Conservation (phyloP, 2,329 filamentous ascomycete genomes). For the Metarhizium album region DNA sequence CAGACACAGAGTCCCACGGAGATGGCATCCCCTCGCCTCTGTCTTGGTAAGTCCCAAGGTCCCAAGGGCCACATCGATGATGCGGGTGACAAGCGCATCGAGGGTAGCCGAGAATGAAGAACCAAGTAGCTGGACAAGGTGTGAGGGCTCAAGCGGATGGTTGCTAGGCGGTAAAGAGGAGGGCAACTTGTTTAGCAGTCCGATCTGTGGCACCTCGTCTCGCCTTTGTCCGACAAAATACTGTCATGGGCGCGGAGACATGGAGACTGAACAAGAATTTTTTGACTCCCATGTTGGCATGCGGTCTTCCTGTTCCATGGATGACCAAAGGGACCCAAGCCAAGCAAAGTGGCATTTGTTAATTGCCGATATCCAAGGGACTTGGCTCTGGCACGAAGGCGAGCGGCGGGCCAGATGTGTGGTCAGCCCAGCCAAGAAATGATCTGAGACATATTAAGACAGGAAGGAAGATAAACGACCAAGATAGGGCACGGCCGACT, state of each 20-base stretch:
- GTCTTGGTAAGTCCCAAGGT: background rate
- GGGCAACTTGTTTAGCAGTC: conserved; percentile 11
- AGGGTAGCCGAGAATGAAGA: conserved; percentile 3
- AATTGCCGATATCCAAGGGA: conserved; percentile 5
- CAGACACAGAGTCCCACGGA: background rate
- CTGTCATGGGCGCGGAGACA: conserved; percentile 3
- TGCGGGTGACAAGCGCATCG: conserved; percentile 3
- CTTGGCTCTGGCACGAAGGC: conserved; percentile 8
- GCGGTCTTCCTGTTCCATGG: background rate
- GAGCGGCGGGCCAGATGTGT: conserved; percentile 4
- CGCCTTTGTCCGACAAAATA: conserved; percentile 20
- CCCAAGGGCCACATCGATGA: conserved; percentile 5
- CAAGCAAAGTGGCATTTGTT: conserved; percentile 2
- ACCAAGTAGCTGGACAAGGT: conserved; percentile 4
- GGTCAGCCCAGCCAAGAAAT: conserved; percentile 11
- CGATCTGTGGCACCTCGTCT: conserved; percentile 32
- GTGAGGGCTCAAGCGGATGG: conserved; percentile 4
- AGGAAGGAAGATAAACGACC: conserved; percentile 8
- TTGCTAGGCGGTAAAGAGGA: conserved; percentile 19
- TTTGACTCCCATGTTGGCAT: conserved; percentile 1
- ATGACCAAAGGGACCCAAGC: no score
- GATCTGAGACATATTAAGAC: conserved; percentile 16
- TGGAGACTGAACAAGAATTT: conserved; percentile 8
- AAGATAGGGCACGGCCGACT: background rate
- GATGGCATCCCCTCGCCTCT: background rate